Percentiles rank a stretch among this genome's conserved stretches.
phyloP scores from a whole-genome alignment of 2,329 filamentous ascomycete species.

The Fusarium bactridioides region DNA sequence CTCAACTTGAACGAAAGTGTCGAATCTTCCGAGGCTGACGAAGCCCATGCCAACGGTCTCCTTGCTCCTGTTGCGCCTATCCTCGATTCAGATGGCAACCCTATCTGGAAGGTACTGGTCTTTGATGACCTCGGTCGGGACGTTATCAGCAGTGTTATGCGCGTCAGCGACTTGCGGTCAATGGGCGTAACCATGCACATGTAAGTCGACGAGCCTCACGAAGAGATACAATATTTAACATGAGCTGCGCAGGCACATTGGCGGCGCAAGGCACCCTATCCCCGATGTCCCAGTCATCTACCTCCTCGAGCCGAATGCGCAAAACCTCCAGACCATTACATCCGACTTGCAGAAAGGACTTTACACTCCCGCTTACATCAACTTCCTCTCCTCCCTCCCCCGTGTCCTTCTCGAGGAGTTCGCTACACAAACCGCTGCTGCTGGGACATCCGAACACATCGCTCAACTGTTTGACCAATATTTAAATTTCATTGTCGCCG shows the following conservation, averaged over 20 bases:
- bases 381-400: slow-evolving; percentile 94
- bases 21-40: slow-evolving; percentile 67
- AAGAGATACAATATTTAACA: slow-evolving; percentile 37
- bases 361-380: slow-evolving; percentile 94
- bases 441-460: slow-evolving; percentile 87
- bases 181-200: slow-evolving; percentile 98
- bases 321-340: slow-evolving; percentile 85
- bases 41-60: slow-evolving; percentile 69
- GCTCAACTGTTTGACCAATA: slow-evolving; percentile 96
- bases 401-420: slow-evolving; percentile 94
- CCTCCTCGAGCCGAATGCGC: slow-evolving; percentile 85
- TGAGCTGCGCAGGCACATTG: slow-evolving; percentile 71
- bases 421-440: slow-evolving; percentile 82
- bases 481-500: slow-evolving; percentile 94
- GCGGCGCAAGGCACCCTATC: slow-evolving; percentile 83
- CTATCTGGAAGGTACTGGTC: slow-evolving; percentile 97
- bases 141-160: slow-evolving; percentile 94
- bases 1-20: slow-evolving; percentile 88
- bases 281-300: slow-evolving; percentile 97
- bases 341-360: slow-evolving; percentile 85
- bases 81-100: slow-evolving; percentile 85
- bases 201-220: slow-evolving; percentile 55
- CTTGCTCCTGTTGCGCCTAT: slow-evolving; percentile 78
- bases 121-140: slow-evolving; percentile 92
- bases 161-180: slow-evolving; percentile 89